Conservation (phyloP, 148 eudicot species). For the Tetragonia tetragonoides region DNA sequence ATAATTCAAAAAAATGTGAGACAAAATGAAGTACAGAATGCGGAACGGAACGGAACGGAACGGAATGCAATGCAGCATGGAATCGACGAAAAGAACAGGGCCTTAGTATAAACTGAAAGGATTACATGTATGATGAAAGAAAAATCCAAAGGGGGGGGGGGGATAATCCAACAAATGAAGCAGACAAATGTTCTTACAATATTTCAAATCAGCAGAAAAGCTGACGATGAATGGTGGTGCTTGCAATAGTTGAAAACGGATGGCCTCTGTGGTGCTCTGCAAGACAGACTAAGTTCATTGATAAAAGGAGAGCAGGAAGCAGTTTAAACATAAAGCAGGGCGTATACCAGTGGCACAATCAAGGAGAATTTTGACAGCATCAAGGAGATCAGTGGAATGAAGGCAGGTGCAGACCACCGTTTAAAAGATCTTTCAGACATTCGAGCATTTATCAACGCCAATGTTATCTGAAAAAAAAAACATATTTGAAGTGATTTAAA, state of each 20-base stretch:
- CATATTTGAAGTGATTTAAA: not conserved
- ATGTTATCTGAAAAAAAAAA: constrained; percentile 44
- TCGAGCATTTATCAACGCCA: constrained; percentile 89
- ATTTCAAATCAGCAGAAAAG: constrained; percentile 78
- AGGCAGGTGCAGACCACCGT: constrained; percentile 64
- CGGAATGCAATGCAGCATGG: no score
- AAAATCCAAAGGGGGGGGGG: not conserved
- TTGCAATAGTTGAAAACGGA: constrained; percentile 83
- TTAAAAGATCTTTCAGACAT: constrained; percentile 67
- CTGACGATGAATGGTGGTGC: constrained; percentile 69
- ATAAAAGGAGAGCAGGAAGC: not conserved
- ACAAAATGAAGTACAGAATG: no score
- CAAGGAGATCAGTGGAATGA: constrained; percentile 53
- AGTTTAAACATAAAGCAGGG: constrained; percentile 11
- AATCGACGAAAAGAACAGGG: no score
- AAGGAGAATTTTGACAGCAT: constrained; percentile 87
- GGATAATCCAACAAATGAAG: not conserved
- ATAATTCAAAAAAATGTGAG: no score
- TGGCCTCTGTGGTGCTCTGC: constrained; percentile 76
- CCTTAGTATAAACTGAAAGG: not conserved
- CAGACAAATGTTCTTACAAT: constrained; percentile 44
- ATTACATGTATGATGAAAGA: not conserved
- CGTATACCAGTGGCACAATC: constrained; percentile 83
- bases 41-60: no score
- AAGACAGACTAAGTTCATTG: constrained; percentile 20